Conservation (phyloP, 129 eudicot species). For the Chrysanthemum seticuspe region DNA sequence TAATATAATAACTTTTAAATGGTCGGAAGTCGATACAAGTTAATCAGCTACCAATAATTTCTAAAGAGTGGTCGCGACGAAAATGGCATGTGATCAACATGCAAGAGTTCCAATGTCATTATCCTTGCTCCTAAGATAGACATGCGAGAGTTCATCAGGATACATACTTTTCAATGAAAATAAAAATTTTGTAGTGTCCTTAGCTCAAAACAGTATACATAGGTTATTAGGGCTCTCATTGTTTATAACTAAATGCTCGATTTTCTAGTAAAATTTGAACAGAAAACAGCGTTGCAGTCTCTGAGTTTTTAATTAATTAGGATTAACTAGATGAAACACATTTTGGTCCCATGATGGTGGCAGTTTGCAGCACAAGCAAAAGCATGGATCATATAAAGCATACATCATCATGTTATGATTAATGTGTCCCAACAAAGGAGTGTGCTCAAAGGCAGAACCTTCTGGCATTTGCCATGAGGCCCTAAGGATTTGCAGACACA, state of each 20-base stretch:
- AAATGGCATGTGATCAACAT: too few relatives aligned
- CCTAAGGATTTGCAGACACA: slow-evolving; percentile 8
- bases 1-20: too few relatives aligned
- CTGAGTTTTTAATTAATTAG: too few relatives aligned
- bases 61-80: too few relatives aligned
- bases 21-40: too few relatives aligned
- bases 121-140: neutral
- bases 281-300: too few relatives aligned
- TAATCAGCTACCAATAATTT: too few relatives aligned
- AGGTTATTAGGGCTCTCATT: neutral
- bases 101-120: too few relatives aligned
- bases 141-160: neutral
- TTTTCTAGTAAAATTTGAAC: neutral
- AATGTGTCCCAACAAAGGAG: slow-evolving; percentile 34
- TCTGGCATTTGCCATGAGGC: slow-evolving; percentile 19
- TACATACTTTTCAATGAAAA: neutral
- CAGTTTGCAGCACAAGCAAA: slow-evolving; percentile 32
- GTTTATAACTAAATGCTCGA: neutral
- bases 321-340: neutral
- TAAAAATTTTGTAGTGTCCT: neutral
- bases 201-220: neutral
- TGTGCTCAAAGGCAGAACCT: slow-evolving; percentile 27
- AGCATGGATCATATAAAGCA: slow-evolving; percentile 19
- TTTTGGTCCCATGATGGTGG: slow-evolving; percentile 23
- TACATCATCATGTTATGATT: slow-evolving; percentile 18